Conservation (phyloP, 352 stramenopile genomes). For the Hyaloperonospora brassicae region DNA sequence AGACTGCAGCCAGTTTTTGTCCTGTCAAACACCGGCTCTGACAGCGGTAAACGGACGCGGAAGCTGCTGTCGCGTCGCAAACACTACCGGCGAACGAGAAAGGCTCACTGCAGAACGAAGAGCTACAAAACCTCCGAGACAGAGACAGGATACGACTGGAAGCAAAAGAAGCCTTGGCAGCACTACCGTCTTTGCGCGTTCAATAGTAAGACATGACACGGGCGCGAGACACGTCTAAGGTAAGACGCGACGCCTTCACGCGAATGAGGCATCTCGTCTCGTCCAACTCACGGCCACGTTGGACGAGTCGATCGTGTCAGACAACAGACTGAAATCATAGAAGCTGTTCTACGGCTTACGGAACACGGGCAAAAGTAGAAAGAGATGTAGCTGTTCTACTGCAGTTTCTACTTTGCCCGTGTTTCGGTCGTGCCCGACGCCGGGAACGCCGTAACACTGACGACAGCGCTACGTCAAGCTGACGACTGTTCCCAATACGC, state of each 20-base stretch:
- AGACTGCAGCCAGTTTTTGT: too few relatives aligned
- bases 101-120: too few relatives aligned
- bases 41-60: too few relatives aligned
- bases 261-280: slow-evolving; percentile 48
- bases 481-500: slow-evolving; percentile 23
- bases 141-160: slow-evolving; percentile 23
- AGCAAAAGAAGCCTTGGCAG: slow-evolving; percentile 48
- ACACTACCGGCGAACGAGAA: too few relatives aligned
- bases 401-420: slow-evolving; percentile 18
- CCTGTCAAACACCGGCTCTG: too few relatives aligned
- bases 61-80: too few relatives aligned
- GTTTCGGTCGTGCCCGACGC: slow-evolving; percentile 9
- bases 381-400: slow-evolving; percentile 24
- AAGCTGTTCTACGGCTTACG: too few relatives aligned
- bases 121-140: slow-evolving; percentile 14
- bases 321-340: too few relatives aligned
- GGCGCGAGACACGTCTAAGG: slow-evolving; percentile 27
- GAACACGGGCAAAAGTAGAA: too few relatives aligned
- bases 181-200: slow-evolving; percentile 21
- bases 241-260: slow-evolving; percentile 34
- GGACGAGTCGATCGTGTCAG: slow-evolving; percentile 33
- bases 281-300: slow-evolving; percentile 26
- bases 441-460: slow-evolving; percentile 21
- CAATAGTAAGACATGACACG: slow-evolving; percentile 49
- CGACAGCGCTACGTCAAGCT: slow-evolving; percentile 26